Evolutionary conservation across 345 rosid genomes (phyloP).

Genomic region (Euclidium syriacum): DNA sequence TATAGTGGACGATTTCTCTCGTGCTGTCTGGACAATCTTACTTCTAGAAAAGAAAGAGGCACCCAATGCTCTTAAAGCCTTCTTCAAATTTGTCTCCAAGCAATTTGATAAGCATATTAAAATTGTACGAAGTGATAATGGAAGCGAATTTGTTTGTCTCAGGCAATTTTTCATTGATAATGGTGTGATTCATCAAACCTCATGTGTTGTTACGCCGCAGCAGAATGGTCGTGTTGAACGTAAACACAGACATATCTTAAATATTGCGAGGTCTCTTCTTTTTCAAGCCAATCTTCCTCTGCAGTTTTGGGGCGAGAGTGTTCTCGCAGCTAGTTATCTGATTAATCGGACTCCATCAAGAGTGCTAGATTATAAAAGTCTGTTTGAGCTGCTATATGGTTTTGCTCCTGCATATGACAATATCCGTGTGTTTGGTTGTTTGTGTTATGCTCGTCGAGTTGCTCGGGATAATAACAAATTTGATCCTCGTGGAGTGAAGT

Average conservation of each 20-base stretch:
- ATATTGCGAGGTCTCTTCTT: background rate
- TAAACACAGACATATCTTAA: background rate
- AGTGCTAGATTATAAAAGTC: background rate
- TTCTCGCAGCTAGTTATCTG: background rate
- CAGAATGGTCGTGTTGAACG: background rate
- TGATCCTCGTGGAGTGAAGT: too few relatives aligned
- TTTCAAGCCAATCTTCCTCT: background rate
- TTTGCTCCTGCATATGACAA: too few relatives aligned
- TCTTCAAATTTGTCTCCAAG: fast-evolving
- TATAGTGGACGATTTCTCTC: background rate
- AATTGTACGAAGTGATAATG: background rate
- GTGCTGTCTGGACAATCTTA: background rate
- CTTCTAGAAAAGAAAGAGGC: background rate
- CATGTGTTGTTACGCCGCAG: background rate
- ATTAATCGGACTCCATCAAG: too few relatives aligned
- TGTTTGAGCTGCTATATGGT: background rate
- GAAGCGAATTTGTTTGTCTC: background rate
- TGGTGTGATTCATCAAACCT: background rate
- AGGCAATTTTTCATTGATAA: background rate
- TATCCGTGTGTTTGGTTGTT: too few relatives aligned
- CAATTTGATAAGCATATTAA: too few relatives aligned
- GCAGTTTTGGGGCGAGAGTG: background rate
- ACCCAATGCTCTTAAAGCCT: fast-evolving
- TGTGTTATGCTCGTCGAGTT: too few relatives aligned
- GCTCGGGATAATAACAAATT: too few relatives aligned